These are phyloP conservation scores for Diplodia corticola DNA, from an alignment of 2,329 filamentous ascomycete species.

Conservation along the genomic window DNA sequence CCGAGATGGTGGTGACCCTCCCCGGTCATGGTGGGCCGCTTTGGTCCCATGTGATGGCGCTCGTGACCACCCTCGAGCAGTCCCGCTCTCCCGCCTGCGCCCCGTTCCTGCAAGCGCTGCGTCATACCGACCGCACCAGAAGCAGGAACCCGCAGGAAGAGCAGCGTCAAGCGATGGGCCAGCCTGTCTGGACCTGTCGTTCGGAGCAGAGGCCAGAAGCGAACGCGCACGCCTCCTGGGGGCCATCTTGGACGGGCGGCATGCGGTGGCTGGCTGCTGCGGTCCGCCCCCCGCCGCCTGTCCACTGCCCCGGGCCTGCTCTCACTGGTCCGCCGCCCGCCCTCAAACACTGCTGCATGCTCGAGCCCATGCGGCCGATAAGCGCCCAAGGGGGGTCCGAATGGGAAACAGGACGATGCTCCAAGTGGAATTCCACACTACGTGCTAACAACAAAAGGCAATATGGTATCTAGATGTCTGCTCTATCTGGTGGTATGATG, in stretches of 20 bases:
- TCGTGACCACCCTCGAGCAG: constrained; percentile 12
- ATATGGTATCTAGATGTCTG: constrained; percentile 18
- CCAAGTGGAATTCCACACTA: not conserved
- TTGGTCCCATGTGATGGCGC: constrained; percentile 14
- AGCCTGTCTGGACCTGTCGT: not conserved
- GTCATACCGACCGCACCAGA: constrained; percentile 14
- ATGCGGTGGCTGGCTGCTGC: constrained; percentile 19
- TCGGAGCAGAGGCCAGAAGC: not conserved
- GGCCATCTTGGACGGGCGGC: not conserved
- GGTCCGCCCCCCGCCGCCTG: constrained; percentile 10
- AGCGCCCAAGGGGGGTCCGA: constrained; percentile 10
- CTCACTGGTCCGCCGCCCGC: not conserved
- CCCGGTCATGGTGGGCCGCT: constrained; percentile 15
- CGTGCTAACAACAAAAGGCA: not conserved
- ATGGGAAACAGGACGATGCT: not conserved
- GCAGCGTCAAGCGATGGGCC: not conserved
- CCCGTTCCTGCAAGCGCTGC: constrained; percentile 19
- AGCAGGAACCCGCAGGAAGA: constrained; percentile 20
- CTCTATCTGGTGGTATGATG: constrained; percentile 4
- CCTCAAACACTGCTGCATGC: too few relatives aligned
- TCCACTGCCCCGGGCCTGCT: not conserved
- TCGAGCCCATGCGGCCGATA: not conserved
- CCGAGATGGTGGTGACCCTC: constrained; percentile 12
- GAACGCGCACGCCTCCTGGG: constrained; percentile 5
- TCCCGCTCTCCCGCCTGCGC: constrained; percentile 15